Percentiles rank a stretch among this genome's conserved stretches.
These are phyloP conservation scores for Pugionium cornutum DNA, from an alignment of 345 rosid species.

Conservation along the genomic window DNA sequence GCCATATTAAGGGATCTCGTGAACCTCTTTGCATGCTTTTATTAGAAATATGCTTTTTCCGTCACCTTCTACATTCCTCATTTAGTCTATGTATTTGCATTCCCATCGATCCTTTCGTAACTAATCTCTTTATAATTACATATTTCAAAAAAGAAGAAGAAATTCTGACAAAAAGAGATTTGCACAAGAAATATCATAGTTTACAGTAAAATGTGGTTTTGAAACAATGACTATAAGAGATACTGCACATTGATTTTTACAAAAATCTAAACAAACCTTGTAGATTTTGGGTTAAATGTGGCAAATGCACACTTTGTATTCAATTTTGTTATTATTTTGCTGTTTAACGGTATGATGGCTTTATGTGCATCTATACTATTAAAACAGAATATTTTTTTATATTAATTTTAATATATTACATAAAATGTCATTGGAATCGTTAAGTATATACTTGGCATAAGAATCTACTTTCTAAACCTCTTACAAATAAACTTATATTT, in stretches of 20 bases:
- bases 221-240: neutral
- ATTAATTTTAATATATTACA: no score
- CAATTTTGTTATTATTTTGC: conserved; percentile 9
- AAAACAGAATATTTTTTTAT: neutral
- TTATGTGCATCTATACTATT: conserved; percentile 23
- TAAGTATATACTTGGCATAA: no score
- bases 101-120: conserved; percentile 7
- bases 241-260: neutral
- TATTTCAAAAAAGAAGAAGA: no score
- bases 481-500: no score
- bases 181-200: neutral
- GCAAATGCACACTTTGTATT: conserved; percentile 20
- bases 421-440: no score
- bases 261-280: neutral
- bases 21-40: conserved; percentile 44
- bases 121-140: neutral
- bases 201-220: neutral
- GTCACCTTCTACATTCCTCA: conserved; percentile 39
- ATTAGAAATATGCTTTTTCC: conserved; percentile 43
- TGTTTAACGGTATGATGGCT: conserved; percentile 6
- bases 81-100: conserved; percentile 9
- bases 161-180: conserved; percentile 2
- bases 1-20: conserved; percentile 41
- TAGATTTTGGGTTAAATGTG: neutral
- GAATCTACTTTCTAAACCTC: no score